Conservation (phyloP, 2,329 filamentous ascomycete genomes). For the Clarireedia paspali region DNA sequence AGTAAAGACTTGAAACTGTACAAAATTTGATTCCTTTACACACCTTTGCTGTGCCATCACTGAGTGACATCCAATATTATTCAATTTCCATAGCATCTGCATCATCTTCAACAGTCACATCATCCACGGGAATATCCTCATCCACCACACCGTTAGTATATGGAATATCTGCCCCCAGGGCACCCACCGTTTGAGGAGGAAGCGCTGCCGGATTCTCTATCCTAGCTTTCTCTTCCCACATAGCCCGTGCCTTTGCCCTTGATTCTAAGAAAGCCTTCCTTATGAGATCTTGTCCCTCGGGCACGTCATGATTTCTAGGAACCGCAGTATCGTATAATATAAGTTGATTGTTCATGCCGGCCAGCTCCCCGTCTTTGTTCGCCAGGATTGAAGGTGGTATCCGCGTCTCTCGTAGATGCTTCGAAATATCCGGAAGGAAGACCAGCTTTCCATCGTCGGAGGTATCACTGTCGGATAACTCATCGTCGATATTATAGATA, state of each 20-base stretch:
- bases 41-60: background rate
- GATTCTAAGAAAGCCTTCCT: constrained; percentile 78
- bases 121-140: constrained; percentile 1
- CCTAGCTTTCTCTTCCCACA: constrained; percentile 39
- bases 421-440: constrained; percentile 81
- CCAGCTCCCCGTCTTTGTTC: constrained; percentile 46
- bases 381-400: constrained; percentile 53
- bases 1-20: background rate
- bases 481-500: constrained; percentile 83
- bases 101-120: constrained; percentile 34
- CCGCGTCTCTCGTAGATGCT: constrained; percentile 65
- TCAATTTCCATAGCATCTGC: constrained; percentile 61
- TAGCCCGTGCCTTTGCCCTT: constrained; percentile 58
- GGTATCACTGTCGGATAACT: constrained; percentile 63
- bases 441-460: constrained; percentile 55
- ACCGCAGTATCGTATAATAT: constrained; percentile 67
- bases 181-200: constrained; percentile 13
- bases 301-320: constrained; percentile 67
- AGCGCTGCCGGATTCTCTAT: constrained; percentile 21
- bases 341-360: constrained; percentile 54
- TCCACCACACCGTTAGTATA: constrained; percentile 11
- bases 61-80: constrained; percentile 10
- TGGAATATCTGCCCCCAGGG: constrained; percentile 9
- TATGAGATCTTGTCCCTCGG: constrained; percentile 68
- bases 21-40: background rate